Conservation (phyloP, 805 yeast genomes). For the Groenewaldozyma tartarivorans region DNA sequence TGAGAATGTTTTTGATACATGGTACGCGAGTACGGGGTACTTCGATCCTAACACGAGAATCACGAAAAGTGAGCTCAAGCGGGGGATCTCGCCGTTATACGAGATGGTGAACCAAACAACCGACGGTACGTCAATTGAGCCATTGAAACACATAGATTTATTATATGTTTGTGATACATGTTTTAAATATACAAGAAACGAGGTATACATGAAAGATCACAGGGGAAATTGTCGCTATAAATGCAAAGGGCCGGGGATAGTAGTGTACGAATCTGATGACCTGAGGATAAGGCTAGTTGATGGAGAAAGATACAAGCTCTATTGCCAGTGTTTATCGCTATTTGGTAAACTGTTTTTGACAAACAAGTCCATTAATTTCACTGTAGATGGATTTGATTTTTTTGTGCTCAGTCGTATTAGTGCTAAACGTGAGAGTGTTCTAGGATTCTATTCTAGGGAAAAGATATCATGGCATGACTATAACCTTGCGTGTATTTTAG, state of each 20-base stretch:
- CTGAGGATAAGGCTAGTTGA: slow-evolving; percentile 55
- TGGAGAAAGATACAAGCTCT: slow-evolving; percentile 50
- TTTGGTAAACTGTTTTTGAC: slow-evolving; percentile 84
- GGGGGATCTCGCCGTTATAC: neutral
- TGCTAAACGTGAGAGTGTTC: slow-evolving; percentile 34
- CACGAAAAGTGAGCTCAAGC: slow-evolving; percentile 16
- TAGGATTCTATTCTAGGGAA: slow-evolving; percentile 93
- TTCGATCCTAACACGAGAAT: slow-evolving; percentile 34
- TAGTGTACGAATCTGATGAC: slow-evolving; percentile 53
- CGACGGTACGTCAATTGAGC: neutral
- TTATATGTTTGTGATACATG: slow-evolving; percentile 73
- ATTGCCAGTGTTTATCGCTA: slow-evolving; percentile 73
- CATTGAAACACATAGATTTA: slow-evolving; percentile 26
- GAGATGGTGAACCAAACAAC: neutral
- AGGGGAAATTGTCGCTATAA: slow-evolving; percentile 17
- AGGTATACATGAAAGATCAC: slow-evolving; percentile 43
- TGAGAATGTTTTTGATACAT: slow-evolving; percentile 55
- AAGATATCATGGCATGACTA: slow-evolving; percentile 64
- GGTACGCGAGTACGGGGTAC: slow-evolving; percentile 84
- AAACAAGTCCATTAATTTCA: slow-evolving; percentile 78
- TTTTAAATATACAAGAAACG: slow-evolving; percentile 62
- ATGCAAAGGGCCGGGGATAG: slow-evolving; percentile 47
- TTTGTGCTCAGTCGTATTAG: slow-evolving; percentile 35
- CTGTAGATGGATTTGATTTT: slow-evolving; percentile 70
- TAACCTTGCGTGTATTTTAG: slow-evolving; percentile 82